Conservation (phyloP, 2,329 filamentous ascomycete genomes). For the Talaromyces amestolkiae region DNA sequence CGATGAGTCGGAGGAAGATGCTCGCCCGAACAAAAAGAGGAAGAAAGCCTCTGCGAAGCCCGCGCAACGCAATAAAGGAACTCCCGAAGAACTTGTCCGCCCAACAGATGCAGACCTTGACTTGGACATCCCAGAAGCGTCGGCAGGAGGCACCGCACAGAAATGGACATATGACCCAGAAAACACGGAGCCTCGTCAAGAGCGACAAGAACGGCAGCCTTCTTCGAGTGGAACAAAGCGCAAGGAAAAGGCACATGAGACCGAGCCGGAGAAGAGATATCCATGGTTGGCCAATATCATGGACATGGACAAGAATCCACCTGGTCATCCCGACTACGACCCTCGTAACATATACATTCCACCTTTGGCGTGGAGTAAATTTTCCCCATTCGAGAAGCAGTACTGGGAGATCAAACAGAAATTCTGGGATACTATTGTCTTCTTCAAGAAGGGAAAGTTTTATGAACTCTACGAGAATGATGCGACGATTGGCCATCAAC, state of each 20-base stretch:
- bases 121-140: slow-evolving; percentile 53
- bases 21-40: slow-evolving; percentile 64
- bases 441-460: slow-evolving; percentile 99
- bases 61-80: slow-evolving; percentile 31
- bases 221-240: slow-evolving; percentile 35
- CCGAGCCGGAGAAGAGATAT: slow-evolving; percentile 82
- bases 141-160: slow-evolving; percentile 65
- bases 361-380: slow-evolving; percentile 71
- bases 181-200: slow-evolving; percentile 52
- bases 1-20: slow-evolving; percentile 82
- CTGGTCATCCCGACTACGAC: slow-evolving; percentile 83
- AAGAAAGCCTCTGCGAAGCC: slow-evolving; percentile 59
- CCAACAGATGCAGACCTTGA: slow-evolving; percentile 55
- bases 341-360: slow-evolving; percentile 89
- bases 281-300: slow-evolving; percentile 82
- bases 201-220: slow-evolving; percentile 39
- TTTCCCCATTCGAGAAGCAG: slow-evolving; percentile 94
- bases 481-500: slow-evolving; percentile 89
- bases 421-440: slow-evolving; percentile 94
- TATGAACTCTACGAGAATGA: slow-evolving; percentile 98
- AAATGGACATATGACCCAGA: slow-evolving; percentile 77
- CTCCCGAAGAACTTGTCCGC: slow-evolving; percentile 44
- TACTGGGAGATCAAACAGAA: slow-evolving; percentile 99
- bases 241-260: slow-evolving; percentile 70
- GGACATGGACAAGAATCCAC: slow-evolving; percentile 79